Conservation (phyloP, 2,329 filamentous ascomycete species). For the Thyridium curvatum region DNA sequence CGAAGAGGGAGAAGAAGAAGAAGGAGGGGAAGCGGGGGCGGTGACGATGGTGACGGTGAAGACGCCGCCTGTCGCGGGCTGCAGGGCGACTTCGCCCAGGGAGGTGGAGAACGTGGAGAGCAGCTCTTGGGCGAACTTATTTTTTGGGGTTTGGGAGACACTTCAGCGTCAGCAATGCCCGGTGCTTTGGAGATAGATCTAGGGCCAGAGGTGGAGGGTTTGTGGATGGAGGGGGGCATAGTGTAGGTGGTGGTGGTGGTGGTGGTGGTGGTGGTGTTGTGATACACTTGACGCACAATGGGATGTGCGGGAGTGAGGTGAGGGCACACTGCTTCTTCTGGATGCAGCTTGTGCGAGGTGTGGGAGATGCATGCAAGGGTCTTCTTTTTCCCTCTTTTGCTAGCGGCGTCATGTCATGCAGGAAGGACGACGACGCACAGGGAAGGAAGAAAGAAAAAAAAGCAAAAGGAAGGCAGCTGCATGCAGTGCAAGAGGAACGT, state of each 20-base stretch:
- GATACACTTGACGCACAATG: no score
- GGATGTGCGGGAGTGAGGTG: no score
- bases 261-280: no score
- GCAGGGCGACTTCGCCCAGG: constrained; percentile 81
- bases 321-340: no score
- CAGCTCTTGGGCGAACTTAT: constrained; percentile 80
- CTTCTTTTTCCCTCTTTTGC: no score
- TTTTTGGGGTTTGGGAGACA: no score
- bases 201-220: not conserved
- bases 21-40: no score
- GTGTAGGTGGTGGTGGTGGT: no score
- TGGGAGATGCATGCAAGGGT: no score
- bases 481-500: no score
- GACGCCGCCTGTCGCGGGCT: constrained; percentile 77
- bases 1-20: no score
- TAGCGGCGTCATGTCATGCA: not conserved
- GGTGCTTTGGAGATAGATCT: constrained; percentile 1
- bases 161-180: not conserved
- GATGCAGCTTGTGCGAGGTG: not conserved
- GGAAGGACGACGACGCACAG: constrained; percentile 1
- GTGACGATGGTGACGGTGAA: constrained; percentile 68
- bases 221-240: no score
- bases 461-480: not conserved
- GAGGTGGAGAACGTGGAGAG: constrained; percentile 83
- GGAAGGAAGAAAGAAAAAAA: not conserved